These are phyloP conservation scores for Malassezia caprae DNA, from an alignment of 1,284 basidiomycete species.

Conservation along the genomic window DNA sequence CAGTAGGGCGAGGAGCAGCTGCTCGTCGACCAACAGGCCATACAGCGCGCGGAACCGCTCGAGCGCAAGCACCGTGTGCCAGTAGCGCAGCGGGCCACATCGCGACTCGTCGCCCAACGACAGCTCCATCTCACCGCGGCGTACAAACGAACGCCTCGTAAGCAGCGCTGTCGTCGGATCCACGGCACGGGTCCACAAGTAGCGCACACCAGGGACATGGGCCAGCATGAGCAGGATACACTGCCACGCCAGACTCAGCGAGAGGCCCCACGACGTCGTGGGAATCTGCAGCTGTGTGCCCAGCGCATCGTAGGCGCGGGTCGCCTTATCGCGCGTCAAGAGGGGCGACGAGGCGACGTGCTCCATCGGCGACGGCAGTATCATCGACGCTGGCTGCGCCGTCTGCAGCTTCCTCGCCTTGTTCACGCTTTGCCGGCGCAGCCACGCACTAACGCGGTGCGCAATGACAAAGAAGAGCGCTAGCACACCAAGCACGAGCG, in stretches of 20 bases:
- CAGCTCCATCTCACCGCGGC: slow-evolving; percentile 7
- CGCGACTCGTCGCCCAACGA: not conserved
- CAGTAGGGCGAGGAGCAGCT: not conserved
- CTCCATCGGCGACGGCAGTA: slow-evolving; percentile 8
- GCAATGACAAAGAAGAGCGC: slow-evolving; percentile 23
- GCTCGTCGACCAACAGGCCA: not conserved
- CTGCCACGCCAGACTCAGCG: not conserved
- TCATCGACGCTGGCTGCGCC: not conserved
- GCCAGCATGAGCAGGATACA: not conserved
- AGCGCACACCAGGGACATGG: not conserved
- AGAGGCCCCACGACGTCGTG: not conserved
- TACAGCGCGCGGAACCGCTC: not conserved
- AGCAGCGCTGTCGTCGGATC: slow-evolving; percentile 2
- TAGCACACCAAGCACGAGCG: slow-evolving; percentile 24
- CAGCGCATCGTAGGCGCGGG: not conserved
- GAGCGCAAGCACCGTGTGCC: not conserved
- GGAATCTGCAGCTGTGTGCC: not conserved
- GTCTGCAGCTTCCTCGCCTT: not conserved
- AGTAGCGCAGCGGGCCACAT: not conserved
- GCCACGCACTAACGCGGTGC: slow-evolving; percentile 1
- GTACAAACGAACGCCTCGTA: not conserved
- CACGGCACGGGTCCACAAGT: not conserved
- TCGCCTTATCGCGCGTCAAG: not conserved
- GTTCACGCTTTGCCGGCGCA: not conserved
- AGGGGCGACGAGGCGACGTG: not conserved